phyloP scores from a whole-genome alignment of 192 early-diverging fungal species.

The Coemansia sp. region DNA sequence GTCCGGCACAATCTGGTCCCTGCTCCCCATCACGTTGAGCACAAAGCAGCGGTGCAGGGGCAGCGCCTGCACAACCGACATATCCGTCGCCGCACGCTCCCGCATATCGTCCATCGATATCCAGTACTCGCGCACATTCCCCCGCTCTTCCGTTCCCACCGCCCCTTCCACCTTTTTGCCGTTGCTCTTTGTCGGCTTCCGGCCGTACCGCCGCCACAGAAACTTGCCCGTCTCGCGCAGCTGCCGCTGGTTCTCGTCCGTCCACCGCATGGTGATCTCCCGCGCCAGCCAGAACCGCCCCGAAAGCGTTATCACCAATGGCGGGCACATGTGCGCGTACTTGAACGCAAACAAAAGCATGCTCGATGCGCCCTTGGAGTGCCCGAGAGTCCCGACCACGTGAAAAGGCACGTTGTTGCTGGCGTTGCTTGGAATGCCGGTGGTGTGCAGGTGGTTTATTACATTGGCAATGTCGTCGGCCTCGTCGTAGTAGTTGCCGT shows the following conservation, averaged over 20 bases:
- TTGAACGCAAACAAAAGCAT: slow-evolving; percentile 53
- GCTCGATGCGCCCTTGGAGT: slow-evolving; percentile 56
- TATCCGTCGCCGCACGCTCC: slow-evolving; percentile 32
- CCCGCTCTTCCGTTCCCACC: neutral
- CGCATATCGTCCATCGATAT: slow-evolving; percentile 29
- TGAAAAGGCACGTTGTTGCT: neutral
- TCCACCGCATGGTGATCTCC: slow-evolving; percentile 49
- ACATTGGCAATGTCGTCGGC: slow-evolving; percentile 47
- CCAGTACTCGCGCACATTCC: slow-evolving; percentile 36
- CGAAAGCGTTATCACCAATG: slow-evolving; percentile 48
- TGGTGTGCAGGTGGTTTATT: slow-evolving; percentile 23
- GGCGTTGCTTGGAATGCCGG: neutral
- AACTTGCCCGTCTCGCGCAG: slow-evolving; percentile 45
- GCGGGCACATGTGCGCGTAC: slow-evolving; percentile 35
- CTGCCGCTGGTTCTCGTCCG: slow-evolving; percentile 29
- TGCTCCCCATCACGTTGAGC: slow-evolving; percentile 52
- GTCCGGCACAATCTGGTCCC: slow-evolving; percentile 51
- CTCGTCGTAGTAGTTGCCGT: slow-evolving; percentile 58
- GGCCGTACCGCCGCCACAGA: slow-evolving; percentile 51
- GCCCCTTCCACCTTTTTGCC: slow-evolving; percentile 9
- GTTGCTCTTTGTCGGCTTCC: slow-evolving; percentile 6
- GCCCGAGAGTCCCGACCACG: slow-evolving; percentile 50
- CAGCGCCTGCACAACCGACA: slow-evolving; percentile 46
- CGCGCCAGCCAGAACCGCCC: slow-evolving; percentile 54
- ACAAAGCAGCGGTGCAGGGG: slow-evolving; percentile 41